Base-by-base conservation (phyloP, 495 filamentous ascomycete genomes). In the Lasiosphaeria miniovina region DNA sequence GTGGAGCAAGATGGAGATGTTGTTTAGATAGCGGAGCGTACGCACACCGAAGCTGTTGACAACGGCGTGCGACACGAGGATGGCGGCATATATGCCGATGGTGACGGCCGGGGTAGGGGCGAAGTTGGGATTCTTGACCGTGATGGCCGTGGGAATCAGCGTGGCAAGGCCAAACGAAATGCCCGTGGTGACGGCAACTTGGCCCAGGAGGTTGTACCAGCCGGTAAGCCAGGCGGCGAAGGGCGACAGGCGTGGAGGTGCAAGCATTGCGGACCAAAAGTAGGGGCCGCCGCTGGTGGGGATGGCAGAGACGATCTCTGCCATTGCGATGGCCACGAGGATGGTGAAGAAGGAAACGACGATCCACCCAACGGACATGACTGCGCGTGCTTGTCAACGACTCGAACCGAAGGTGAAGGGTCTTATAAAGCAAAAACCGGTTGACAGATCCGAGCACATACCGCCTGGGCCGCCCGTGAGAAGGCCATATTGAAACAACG, bases 201-300 rank as follows among this genome's bases (percentile, higher is more conserved):
- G 82, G 10, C 83, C 83, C 6, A 84, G 77, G 11, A 85, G 60
- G 52, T 84, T 85, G 66, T 79, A 83, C 84, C 84, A 87, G 11
- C 85, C 85, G 3, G 85, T 88, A 45, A 86, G 74, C 85, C 85
- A 88, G 33, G 82, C 80, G 6, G 79, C 76, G 63, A 88, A 86
- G 6, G 85, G 82, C 0, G 80, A 77, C 68, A 80, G 76, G 6
- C 74, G 67, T 6, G 76, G 72, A 1, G 85, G 81, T 6, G 85
- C 84, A 31, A 88, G 74, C 59, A 85, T 77, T 35, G 85, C 84
- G 4, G 82, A 76, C 85, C 86, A 88, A 68, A 86, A 88, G 62
- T 88, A 88, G 15, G 84, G 84, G 8, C 85, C 85, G 24, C 84
- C 85, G 40, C 75, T 79, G 4, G 84, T 87, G 0, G 86, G 86